Conservation (phyloP, 2,329 filamentous ascomycete species). For the Cladorrhinum sp. region DNA sequence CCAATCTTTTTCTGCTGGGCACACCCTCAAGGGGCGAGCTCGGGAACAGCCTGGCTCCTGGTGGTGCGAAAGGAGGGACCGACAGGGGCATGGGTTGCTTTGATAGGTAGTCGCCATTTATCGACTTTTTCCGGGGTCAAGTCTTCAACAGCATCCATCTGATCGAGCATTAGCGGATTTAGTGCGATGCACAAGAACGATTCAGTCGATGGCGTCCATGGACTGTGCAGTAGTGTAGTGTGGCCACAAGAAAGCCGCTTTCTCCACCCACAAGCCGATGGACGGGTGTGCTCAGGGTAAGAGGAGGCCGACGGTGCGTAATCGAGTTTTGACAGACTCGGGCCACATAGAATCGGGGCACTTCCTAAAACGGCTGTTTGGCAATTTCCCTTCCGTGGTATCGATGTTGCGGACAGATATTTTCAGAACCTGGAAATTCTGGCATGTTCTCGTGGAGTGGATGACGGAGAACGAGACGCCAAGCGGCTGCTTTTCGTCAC, state of each 20-base stretch:
- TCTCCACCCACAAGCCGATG: neutral
- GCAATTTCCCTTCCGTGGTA: no score
- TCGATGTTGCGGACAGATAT: no score
- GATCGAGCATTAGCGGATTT: slow-evolving; percentile 16
- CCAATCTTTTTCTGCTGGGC: slow-evolving; percentile 12
- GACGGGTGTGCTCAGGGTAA: neutral
- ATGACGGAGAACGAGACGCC: no score
- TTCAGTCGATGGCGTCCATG: slow-evolving; percentile 12
- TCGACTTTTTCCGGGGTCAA: neutral
- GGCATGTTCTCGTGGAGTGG: neutral
- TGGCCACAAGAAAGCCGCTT: no score
- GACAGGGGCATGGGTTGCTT: neutral
- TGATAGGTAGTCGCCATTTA: neutral
- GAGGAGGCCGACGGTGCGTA: neutral
- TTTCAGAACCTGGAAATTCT: neutral
- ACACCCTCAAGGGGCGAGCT: slow-evolving; percentile 21
- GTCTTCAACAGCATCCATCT: slow-evolving; percentile 2
- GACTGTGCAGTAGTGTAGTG: neutral
- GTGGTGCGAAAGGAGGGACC: neutral
- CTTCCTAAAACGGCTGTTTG: no score
- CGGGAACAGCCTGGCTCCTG: slow-evolving; percentile 3
- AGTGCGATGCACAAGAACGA: slow-evolving; percentile 19
- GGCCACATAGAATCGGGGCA: no score
- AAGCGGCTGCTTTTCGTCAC: no score
- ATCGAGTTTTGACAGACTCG: no score